These are phyloP conservation scores for Rhynchospora pubera DNA, from an alignment of 176 grass and related monocot species.

Conservation along the genomic window DNA sequence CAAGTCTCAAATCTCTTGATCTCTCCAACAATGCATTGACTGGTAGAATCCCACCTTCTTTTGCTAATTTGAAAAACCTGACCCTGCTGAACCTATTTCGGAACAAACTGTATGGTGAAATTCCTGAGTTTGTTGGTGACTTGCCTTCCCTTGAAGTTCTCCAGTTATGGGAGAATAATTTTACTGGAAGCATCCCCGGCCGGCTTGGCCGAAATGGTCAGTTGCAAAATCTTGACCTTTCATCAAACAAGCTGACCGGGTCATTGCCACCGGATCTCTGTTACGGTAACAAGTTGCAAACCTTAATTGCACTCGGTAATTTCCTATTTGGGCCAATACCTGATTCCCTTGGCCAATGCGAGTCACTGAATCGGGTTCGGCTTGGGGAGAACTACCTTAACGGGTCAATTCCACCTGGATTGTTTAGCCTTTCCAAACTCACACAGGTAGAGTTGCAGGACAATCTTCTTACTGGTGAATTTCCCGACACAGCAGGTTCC, in stretches of 20 bases:
- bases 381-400: slow-evolving; percentile 94
- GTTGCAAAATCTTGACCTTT: slow-evolving; percentile 81
- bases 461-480: slow-evolving; percentile 72
- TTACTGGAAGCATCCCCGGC: slow-evolving; percentile 72
- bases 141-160: slow-evolving; percentile 75
- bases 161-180: slow-evolving; percentile 99
- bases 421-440: slow-evolving; percentile 66
- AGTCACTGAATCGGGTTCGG: slow-evolving; percentile 58
- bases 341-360: slow-evolving; percentile 56
- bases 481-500: slow-evolving; percentile 37
- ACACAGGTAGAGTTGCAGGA: slow-evolving; percentile 89
- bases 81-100: slow-evolving; percentile 89
- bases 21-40: slow-evolving; percentile 83
- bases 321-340: slow-evolving; percentile 80
- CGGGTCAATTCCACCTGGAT: slow-evolving; percentile 63
- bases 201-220: slow-evolving; percentile 53
- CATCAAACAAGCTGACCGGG: slow-evolving; percentile 83
- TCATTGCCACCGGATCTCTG: slow-evolving; percentile 71
- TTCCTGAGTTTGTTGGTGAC: slow-evolving; percentile 77
- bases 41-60: slow-evolving; percentile 56
- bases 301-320: slow-evolving; percentile 81
- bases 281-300: slow-evolving; percentile 59
- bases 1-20: slow-evolving; percentile 68
- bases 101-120: slow-evolving; percentile 60
- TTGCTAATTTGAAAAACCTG: slow-evolving; percentile 61